Conservation (phyloP, 1,284 basidiomycete genomes). For the Afroboletus lepidellus region DNA sequence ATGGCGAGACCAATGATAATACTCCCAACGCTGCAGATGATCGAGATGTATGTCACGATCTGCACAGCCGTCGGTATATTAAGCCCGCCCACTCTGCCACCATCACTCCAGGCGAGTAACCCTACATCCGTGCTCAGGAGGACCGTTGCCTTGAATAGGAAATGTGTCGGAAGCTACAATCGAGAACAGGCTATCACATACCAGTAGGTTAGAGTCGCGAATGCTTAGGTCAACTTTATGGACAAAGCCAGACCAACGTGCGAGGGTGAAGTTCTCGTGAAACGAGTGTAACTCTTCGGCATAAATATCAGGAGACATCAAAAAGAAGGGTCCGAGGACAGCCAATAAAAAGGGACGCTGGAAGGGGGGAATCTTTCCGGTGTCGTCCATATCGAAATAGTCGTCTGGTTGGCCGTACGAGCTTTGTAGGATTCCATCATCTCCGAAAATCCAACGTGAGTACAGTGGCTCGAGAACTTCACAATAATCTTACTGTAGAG, state of each 20-base stretch:
- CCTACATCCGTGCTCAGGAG: slow-evolving; percentile 26
- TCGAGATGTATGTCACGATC: slow-evolving; percentile 33
- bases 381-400: slow-evolving; percentile 31
- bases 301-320: slow-evolving; percentile 30
- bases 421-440: slow-evolving; percentile 29
- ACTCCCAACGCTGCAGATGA: slow-evolving; percentile 29
- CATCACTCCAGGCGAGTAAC: slow-evolving; percentile 19
- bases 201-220: slow-evolving; percentile 31
- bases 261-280: slow-evolving; percentile 26
- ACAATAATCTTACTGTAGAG: slow-evolving; percentile 27
- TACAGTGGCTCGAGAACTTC: not conserved
- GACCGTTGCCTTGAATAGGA: slow-evolving; percentile 26
- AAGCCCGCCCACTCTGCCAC: not conserved
- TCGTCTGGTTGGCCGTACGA: slow-evolving; percentile 34
- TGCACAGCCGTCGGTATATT: slow-evolving; percentile 18
- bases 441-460: slow-evolving; percentile 10
- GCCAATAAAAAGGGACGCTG: slow-evolving; percentile 19
- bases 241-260: slow-evolving; percentile 30
- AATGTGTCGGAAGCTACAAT: not conserved
- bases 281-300: slow-evolving; percentile 29
- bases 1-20: slow-evolving; percentile 31
- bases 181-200: slow-evolving; percentile 3
- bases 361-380: slow-evolving; percentile 14
- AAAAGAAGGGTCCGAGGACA: slow-evolving; percentile 22
- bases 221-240: slow-evolving; percentile 32